Base-by-base conservation (phyloP, 2,329 filamentous ascomycete species). In the Sordariomycetes sp. region DNA sequence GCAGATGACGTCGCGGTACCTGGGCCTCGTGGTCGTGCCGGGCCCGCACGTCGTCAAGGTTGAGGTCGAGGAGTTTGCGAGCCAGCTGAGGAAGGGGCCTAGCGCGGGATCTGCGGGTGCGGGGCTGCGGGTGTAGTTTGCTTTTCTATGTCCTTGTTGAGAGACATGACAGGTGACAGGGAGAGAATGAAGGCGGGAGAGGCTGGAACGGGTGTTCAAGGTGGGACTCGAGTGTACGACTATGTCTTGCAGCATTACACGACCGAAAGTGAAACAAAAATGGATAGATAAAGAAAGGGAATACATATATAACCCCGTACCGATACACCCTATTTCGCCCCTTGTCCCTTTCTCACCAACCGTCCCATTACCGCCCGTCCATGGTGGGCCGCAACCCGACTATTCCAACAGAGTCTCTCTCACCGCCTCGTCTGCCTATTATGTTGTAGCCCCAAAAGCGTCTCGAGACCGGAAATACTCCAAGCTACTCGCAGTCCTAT, bases 21-120 rank as follows among this genome's bases (percentile, higher is more conserved):
- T 99, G 24, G 94, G 94, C 0, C 73, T 97, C 28, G 84, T 99
- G 2, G 91, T 96, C 25, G 82, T 99, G 3, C 94, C 94, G 0
- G 91, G 92, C 0, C 76, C 87, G 62, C 83, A 95, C 67, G 89
- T 99, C 62, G 83, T 79, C 59, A 92, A 87, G 74, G 90, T 99
- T 64, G 91, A 96, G 69, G 76, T 94, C 53, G 90, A 97, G 67
- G 86, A 92, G 62, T 86, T 85, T 66, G 70, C 71, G 1, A 84
- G 81, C 60, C 80, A 84, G 65, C 65, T 76, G 55, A 70, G 60
- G 61, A 53, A 60, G 42, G 45, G 20, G n/a, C 45, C 45, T 22
- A 24, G 8, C n/a, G 20, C 45, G 17, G 45, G 45, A 5, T 50
- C 20, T 50, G 45, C 39, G 39, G 28, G 28, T 32, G 28, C 28